Percentiles rank a stretch among this genome's conserved stretches.
Evolutionary conservation across 2,329 filamentous ascomycete genomes (phyloP).

Genomic region (Penicillium digitatum): DNA sequence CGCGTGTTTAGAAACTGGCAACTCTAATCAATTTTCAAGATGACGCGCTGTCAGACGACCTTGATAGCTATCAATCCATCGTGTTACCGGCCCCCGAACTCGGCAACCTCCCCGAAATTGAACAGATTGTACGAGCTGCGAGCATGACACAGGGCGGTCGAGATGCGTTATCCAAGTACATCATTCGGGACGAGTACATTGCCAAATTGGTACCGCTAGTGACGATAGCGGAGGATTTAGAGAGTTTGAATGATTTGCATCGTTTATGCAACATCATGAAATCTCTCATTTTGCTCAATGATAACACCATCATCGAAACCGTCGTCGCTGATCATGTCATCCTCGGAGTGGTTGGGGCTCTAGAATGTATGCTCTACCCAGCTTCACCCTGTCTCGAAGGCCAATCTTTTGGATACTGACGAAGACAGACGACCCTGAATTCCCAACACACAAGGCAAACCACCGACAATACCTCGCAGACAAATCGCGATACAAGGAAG

Average conservation of each 20-base stretch:
- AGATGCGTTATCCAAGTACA: constrained; percentile 81
- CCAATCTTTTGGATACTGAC: constrained; percentile 1
- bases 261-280: constrained; percentile 98
- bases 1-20: constrained; percentile 2
- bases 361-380: constrained; percentile 63
- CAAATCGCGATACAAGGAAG: constrained; percentile 89
- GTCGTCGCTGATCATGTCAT: constrained; percentile 87
- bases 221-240: constrained; percentile 82
- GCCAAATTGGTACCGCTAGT: constrained; percentile 80
- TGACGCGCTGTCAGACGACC: constrained; percentile 84
- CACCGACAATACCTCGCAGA: constrained; percentile 90
- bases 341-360: constrained; percentile 84
- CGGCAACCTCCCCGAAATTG: constrained; percentile 78
- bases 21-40: constrained; percentile 49
- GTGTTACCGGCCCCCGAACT: constrained; percentile 75
- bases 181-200: constrained; percentile 83
- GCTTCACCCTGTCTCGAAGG: background rate
- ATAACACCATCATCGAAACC: constrained; percentile 89
- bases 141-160: constrained; percentile 71
- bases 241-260: constrained; percentile 81
- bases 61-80: constrained; percentile 68
- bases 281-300: constrained; percentile 87
- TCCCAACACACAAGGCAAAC: constrained; percentile 94
- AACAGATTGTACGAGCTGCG: constrained; percentile 74
- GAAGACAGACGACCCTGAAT: constrained; percentile 77